Base-by-base conservation (phyloP, 441 rosid genomes). In the Populus tomentosa region DNA sequence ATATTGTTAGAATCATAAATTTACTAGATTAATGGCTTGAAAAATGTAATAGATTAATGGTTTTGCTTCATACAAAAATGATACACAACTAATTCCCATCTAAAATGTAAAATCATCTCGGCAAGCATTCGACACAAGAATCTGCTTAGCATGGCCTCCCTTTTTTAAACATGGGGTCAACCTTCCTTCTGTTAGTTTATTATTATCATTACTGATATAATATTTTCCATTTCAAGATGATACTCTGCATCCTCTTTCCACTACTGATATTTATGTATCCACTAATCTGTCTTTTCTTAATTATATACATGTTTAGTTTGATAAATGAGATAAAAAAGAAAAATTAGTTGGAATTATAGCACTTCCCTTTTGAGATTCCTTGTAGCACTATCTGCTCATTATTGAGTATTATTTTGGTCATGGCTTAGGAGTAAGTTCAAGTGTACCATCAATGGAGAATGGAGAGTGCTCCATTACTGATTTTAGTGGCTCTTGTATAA, bases 111-210 rank as follows among this genome's bases (percentile, higher is more conserved):
- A 66, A 74, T 71, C 40, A 77, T 80, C 75, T 74, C 30, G 50
- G 77, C 72, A 69, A 67, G 83, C 84, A 86, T 79, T 84, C 71
- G 33, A 79, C 36, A n/a, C 46, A 73, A 71, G 84, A 83, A 69
- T 77, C 79, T 82, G 75, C 70, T 64, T 18, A 35, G 71, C 46
- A 33, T 32, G 32, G 23, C 28, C 67, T 75, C 32, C 40, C 42
- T 66, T 36, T 79, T 13, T 26, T 21, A 40, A 42, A 72, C 32
- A 33, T 23, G 35, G 18, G 70, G 74, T 68, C 75, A 73, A 59
- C 82, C 82, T 84, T 73, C 75, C 24, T 30, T 24, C 8, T 74
- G 62, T 20, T 42, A 24, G 13, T 67, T 28, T 56, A 53, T 38
- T 2, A 35, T 36, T 36, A 2, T 70, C 75, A 7, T 11, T 10